phyloP scores from a whole-genome alignment of 169 alveolate genomes.

The Eimeria falciformis region DNA sequence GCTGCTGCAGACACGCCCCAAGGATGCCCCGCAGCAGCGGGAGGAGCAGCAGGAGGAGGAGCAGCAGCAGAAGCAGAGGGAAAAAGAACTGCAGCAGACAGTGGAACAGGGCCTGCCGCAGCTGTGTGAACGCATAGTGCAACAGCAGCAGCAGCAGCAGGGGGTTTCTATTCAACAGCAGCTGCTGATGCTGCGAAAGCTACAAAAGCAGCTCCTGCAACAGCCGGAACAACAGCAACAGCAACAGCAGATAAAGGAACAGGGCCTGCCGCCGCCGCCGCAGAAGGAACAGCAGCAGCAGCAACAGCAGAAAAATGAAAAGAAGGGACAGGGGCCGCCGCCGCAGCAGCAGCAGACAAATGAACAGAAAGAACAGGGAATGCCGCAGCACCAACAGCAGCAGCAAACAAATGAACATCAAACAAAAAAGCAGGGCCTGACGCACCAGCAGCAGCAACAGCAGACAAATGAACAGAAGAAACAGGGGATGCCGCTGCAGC shows the following conservation, averaged over 20 bases:
- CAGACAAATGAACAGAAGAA: background rate
- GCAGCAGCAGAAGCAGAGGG: constrained; percentile 9
- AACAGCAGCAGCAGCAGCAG: constrained; percentile 42
- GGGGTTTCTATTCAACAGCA: constrained; percentile 14
- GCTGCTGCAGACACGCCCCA: background rate
- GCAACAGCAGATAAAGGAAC: constrained; percentile 63
- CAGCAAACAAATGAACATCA: background rate
- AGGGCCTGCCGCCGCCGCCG: background rate
- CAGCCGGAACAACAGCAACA: constrained; percentile 12
- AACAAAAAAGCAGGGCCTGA: background rate
- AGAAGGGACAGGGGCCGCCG: background rate
- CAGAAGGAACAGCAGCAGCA: constrained; percentile 35
- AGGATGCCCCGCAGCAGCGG: constrained; percentile 5
- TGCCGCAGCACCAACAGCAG: constrained; percentile 1
- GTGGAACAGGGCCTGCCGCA: background rate
- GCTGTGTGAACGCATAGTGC: constrained; percentile 5
- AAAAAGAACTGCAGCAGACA: constrained; percentile 14
- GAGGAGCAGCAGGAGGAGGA: constrained; percentile 6
- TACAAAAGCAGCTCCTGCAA: background rate
- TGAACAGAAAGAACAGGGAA: background rate
- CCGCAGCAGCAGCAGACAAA: background rate
- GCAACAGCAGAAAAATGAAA: background rate
- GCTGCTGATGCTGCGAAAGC: background rate
- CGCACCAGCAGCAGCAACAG: constrained; percentile 4
- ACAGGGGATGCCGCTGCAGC: background rate